phyloP scores from a whole-genome alignment of 2,329 filamentous ascomycete species.

The Aureobasidium sp. region DNA sequence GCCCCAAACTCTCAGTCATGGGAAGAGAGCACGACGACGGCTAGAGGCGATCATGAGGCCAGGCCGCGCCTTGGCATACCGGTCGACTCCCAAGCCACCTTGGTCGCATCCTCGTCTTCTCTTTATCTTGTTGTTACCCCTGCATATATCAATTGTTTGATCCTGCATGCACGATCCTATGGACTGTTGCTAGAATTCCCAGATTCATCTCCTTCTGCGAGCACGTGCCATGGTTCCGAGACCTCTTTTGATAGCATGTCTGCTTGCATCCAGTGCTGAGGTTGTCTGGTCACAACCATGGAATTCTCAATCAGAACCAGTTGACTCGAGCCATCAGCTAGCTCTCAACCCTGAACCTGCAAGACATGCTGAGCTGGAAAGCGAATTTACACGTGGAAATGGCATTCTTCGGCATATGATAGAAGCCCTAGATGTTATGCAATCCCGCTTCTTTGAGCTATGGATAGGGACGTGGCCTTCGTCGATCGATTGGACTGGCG shows the following conservation, averaged over 20 bases:
- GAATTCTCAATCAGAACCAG: neutral
- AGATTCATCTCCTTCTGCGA: neutral
- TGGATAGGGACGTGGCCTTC: conserved; percentile 77
- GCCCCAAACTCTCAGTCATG: neutral
- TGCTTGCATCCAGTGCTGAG: neutral
- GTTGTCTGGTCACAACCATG: neutral
- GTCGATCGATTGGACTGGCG: conserved; percentile 89
- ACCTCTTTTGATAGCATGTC: neutral
- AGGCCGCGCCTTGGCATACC: conserved; percentile 10
- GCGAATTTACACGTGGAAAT: neutral
- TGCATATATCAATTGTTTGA: neutral
- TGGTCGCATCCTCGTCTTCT: neutral
- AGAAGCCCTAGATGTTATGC: conserved; percentile 65
- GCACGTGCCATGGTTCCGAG: conserved; percentile 7
- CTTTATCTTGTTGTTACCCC: neutral
- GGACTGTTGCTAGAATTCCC: neutral
- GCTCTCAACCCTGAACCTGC: neutral
- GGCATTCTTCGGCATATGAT: neutral
- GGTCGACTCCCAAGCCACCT: conserved; percentile 1
- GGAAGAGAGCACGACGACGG: neutral
- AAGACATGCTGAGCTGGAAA: neutral
- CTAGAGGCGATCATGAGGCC: conserved; percentile 9
- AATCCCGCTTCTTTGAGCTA: conserved; percentile 66
- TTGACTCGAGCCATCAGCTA: neutral
- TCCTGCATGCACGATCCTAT: neutral